A percentile compares a stretch with the other conserved stretches of the same genome.
phyloP scores from a whole-genome alignment of 345 rosid genomes.

The Rhodamnia argentea region DNA sequence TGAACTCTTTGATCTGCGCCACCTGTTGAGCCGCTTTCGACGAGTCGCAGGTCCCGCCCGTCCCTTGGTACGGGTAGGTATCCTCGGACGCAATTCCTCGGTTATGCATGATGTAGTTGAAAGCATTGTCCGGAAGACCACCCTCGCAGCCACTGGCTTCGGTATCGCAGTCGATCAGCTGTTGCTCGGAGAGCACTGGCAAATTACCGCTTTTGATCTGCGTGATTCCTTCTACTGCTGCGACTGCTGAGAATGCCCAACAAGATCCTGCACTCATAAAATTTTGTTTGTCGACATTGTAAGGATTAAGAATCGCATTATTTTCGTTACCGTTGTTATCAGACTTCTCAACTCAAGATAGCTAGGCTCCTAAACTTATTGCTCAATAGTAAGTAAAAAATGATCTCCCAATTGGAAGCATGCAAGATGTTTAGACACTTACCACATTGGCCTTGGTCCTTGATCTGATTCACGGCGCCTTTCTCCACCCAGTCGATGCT shows the following conservation, averaged over 20 bases:
- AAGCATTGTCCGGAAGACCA: neutral
- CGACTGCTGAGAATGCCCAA: slow-evolving; percentile 4
- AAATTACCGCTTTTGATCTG: slow-evolving; percentile 1
- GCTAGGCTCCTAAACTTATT: neutral
- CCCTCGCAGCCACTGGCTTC: neutral
- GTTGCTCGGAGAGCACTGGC: neutral
- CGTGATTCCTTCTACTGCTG: slow-evolving; percentile 4
- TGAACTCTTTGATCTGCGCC: neutral
- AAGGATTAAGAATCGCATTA: neutral
- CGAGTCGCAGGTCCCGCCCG: neutral
- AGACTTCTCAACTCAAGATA: neutral
- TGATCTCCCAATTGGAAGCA: neutral
- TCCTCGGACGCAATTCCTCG: neutral
- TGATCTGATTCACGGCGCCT: neutral
- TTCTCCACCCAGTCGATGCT: neutral
- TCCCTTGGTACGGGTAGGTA: neutral
- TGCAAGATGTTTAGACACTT: neutral
- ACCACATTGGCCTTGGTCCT: slow-evolving; percentile 1
- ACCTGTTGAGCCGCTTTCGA: neutral
- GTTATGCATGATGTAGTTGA: neutral
- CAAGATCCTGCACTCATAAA: neutral
- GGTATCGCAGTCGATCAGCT: neutral
- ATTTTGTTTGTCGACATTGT: neutral
- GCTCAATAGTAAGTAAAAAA: neutral
- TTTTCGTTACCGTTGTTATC: neutral